Evolutionary conservation across 2,329 filamentous ascomycete genomes (phyloP), one percentile per base, ranked within the genome.

Genomic region (Blumeria hordei): DNA sequence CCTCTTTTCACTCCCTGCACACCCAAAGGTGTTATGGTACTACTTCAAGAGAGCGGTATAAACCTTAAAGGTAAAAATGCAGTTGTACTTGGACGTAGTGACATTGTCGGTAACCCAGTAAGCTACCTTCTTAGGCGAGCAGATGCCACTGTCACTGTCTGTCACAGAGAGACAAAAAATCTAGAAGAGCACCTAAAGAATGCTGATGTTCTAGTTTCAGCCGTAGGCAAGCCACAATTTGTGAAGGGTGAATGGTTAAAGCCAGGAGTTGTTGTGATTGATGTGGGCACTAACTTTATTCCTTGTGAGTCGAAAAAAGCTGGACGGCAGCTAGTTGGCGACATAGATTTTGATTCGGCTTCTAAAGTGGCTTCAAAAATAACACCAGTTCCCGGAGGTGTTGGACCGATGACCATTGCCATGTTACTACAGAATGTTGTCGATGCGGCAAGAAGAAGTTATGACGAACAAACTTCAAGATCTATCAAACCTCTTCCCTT

Each of bases 341-440:
- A 98, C 67, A 92, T 98, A 44, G 88, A 98, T 64, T 96, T 81
- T 63, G 87, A 88, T 54, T 80, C 84, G 45, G 90, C 90, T 14
- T 76, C 75, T 14, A 74, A 93, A 66, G 84, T 95, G 44, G 92
- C 88, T 18, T 94, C 88, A 2, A 78, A 85, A 64, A 95, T 98
- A 64, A 98, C 92, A 2, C 92, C 92, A 0, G 92, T 98, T 1
- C 92, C 92, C 1, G 92, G 92, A 56, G 92, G 92, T 68, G 92
- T 98, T 57, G 92, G 92, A 0, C 92, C 92, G 53, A 98, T 98
- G 92, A 98, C 92, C 3, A 88, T 98, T 59, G 92, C 92, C 57
- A 98, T 98, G 92, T 74, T 98, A 51, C 72, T 98, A 63, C 85
- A 94, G 69, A 98, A 98, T 65, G 88, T 96, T 8, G 83, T 96